A percentile compares a stretch with the other conserved stretches of the same genome.
These are phyloP conservation scores for Aquilaria yunnanensis DNA, from an alignment of 345 rosid genomes.

Conservation along the genomic window DNA sequence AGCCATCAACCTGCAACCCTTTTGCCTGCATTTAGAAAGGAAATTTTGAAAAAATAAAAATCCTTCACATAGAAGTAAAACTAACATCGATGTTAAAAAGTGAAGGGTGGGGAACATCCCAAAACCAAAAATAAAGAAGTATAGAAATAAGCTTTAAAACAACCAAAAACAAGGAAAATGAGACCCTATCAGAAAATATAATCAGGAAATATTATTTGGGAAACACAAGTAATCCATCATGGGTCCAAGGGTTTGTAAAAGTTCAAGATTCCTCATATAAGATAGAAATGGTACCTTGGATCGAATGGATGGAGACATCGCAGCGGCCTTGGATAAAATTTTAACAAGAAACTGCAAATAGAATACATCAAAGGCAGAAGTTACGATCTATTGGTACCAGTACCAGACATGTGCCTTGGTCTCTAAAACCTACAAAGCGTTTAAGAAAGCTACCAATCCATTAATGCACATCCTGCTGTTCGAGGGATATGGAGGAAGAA, in stretches of 20 bases:
- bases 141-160: no score
- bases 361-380: constrained; percentile 12
- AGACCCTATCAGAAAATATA: no score
- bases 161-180: no score
- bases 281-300: constrained; percentile 45
- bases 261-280: no score
- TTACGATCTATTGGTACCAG: background rate
- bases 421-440: background rate
- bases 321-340: constrained; percentile 44
- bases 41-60: background rate
- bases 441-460: constrained; percentile 48
- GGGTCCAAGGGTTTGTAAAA: background rate
- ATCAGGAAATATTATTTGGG: background rate
- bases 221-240: no score
- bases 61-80: background rate
- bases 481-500: constrained; percentile 86
- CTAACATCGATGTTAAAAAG: no score
- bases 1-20: constrained; percentile 63
- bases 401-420: background rate
- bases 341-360: constrained; percentile 66
- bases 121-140: background rate
- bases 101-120: no score
- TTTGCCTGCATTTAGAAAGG: constrained; percentile 39
- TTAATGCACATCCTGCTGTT: constrained; percentile 88
- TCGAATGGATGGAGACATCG: constrained; percentile 90